These are phyloP conservation scores for Solanum pimpinellifolium DNA, from an alignment of 257 asterid species.

Conservation along the genomic window DNA sequence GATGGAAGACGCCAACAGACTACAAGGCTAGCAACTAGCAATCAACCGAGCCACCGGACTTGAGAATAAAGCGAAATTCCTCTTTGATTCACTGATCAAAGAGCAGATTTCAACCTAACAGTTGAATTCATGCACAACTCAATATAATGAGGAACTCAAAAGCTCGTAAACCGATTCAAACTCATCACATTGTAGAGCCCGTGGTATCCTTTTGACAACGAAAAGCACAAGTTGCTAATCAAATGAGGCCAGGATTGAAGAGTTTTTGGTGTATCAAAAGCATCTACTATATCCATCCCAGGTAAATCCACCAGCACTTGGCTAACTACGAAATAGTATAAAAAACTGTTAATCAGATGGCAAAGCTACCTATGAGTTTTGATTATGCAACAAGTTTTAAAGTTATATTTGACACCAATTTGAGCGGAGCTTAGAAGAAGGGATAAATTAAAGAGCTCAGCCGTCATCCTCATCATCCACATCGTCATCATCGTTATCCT, in stretches of 20 bases:
- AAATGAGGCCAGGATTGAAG: background rate
- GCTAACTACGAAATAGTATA: background rate
- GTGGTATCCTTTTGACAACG: background rate
- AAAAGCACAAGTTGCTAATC: background rate
- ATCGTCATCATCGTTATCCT: slow-evolving; percentile 10
- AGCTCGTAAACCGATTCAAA: background rate
- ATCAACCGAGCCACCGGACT: background rate
- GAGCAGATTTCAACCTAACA: background rate
- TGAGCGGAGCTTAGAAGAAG: background rate
- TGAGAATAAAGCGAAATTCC: background rate
- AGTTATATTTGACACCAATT: background rate
- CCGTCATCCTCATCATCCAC: slow-evolving; percentile 6
- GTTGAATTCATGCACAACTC: background rate
- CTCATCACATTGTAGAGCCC: background rate
- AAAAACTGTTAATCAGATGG: background rate
- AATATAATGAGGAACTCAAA: background rate
- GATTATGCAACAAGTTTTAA: background rate
- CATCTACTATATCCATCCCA: background rate
- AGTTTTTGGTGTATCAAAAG: background rate
- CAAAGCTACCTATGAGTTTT: background rate
- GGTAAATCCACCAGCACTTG: background rate
- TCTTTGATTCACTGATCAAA: background rate
- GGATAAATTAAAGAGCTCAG: background rate
- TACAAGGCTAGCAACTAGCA: background rate
- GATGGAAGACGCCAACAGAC: no score